These are phyloP conservation scores for Mitosporidium daphniae DNA, from an alignment of 371 early-diverging fungal species.

Conservation along the genomic window DNA sequence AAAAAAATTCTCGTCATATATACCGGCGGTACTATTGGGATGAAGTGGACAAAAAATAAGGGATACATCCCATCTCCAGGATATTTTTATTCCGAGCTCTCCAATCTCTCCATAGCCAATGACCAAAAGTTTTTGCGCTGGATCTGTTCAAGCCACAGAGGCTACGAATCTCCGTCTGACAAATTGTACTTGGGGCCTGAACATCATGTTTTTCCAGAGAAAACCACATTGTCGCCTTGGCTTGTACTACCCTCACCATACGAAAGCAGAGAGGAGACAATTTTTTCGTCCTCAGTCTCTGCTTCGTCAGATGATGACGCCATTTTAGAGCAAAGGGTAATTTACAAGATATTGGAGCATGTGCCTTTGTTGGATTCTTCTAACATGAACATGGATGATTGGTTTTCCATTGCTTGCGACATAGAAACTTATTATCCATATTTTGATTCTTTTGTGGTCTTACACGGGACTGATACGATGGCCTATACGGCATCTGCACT, in stretches of 20 bases:
- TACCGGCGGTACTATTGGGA: slow-evolving; percentile 61
- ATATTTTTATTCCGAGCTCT: background rate
- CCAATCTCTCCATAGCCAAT: slow-evolving; percentile 1
- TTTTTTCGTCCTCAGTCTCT: too few species aligned
- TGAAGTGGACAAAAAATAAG: slow-evolving; percentile 27
- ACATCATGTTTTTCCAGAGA: too few species aligned
- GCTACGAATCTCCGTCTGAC: too few species aligned
- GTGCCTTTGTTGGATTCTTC: slow-evolving; percentile 26
- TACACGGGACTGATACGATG: slow-evolving; percentile 73
- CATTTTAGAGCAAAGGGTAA: too few species aligned
- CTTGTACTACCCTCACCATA: too few species aligned
- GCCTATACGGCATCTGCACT: slow-evolving; percentile 62
- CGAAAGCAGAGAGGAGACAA: too few species aligned
- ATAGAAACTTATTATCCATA: slow-evolving; percentile 57
- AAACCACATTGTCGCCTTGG: too few species aligned
- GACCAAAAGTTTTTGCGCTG: slow-evolving; percentile 16
- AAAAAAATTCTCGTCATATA: slow-evolving; percentile 68
- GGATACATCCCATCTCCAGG: slow-evolving; percentile 28
- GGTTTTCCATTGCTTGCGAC: slow-evolving; percentile 68
- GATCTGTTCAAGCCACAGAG: too few species aligned
- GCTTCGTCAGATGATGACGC: too few species aligned
- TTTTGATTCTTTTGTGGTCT: slow-evolving; percentile 61
- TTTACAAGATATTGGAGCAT: slow-evolving; percentile 65
- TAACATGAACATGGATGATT: slow-evolving; percentile 17
- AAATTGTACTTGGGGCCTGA: too few species aligned